Evolutionary conservation across 495 filamentous ascomycete species (phyloP).

Genomic region (Neurospora sp.): DNA sequence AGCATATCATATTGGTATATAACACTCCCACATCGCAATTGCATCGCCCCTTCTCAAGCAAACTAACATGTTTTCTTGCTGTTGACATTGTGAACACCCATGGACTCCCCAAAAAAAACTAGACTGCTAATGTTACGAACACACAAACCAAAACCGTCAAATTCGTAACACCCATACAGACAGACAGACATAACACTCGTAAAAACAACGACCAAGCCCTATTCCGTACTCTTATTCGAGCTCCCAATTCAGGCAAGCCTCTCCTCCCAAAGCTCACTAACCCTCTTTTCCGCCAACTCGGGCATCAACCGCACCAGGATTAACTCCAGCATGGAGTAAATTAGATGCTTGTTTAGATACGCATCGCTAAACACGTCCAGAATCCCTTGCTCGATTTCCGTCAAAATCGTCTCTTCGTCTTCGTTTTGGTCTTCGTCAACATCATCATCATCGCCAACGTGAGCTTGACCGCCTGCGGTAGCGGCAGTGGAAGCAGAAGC

Average conservation of each 20-base stretch:
- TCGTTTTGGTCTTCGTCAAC: conserved; percentile 18
- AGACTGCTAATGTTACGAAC: neutral
- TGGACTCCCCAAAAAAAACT: neutral
- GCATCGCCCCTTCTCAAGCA: neutral
- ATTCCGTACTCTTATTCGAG: neutral
- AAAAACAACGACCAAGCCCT: neutral
- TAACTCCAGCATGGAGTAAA: conserved; percentile 69
- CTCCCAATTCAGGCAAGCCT: conserved; percentile 41
- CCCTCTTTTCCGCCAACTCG: conserved; percentile 67
- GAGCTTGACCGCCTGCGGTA: neutral
- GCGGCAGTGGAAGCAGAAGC: neutral
- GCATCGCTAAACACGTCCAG: conserved; percentile 68
- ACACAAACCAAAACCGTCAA: neutral
- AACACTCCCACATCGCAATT: neutral
- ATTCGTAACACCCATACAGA: neutral
- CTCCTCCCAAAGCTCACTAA: conserved; percentile 62
- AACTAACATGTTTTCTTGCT: neutral
- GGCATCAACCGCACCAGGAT: conserved; percentile 70
- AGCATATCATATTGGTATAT: neutral
- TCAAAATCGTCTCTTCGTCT: conserved; percentile 28
- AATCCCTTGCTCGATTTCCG: conserved; percentile 42
- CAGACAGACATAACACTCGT: neutral
- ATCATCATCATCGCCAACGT: conserved; percentile 2
- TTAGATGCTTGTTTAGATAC: conserved; percentile 84
- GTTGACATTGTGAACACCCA: neutral